Percentiles rank a stretch among this genome's conserved stretches.
These are phyloP conservation scores for Dendryphion nanum DNA, from an alignment of 2,329 filamentous ascomycete genomes.

Conservation along the genomic window DNA sequence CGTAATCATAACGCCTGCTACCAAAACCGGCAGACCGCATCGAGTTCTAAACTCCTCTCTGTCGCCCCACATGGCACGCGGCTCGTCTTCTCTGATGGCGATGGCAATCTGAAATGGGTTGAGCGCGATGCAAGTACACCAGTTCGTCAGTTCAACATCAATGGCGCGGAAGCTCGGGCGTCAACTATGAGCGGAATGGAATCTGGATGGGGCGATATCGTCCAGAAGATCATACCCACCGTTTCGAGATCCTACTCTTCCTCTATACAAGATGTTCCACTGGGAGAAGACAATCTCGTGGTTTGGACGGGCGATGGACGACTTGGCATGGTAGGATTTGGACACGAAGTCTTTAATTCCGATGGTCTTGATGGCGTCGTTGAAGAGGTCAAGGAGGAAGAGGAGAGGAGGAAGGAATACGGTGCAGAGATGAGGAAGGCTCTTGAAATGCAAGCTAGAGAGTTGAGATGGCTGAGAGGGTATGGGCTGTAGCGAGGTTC, in stretches of 20 bases:
- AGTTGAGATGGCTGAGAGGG: conserved; percentile 70
- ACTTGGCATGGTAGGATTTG: conserved; percentile 65
- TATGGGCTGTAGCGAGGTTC: conserved; percentile 60
- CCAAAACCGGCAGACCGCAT: conserved; percentile 77
- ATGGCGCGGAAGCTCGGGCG: conserved; percentile 31
- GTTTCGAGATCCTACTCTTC: conserved; percentile 28
- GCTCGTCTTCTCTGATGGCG: conserved; percentile 79
- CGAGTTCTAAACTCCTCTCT: conserved; percentile 75
- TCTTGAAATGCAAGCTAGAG: conserved; percentile 74
- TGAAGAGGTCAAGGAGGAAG: conserved; percentile 37
- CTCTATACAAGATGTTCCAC: conserved; percentile 7
- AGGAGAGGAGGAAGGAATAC: conserved; percentile 61
- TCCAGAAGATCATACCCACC: conserved; percentile 71
- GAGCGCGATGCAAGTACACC: conserved; percentile 72
- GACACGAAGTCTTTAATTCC: conserved; percentile 28
- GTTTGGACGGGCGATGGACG: conserved; percentile 84
- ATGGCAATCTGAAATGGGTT: conserved; percentile 85
- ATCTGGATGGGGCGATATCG: conserved; percentile 62
- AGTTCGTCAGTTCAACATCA: conserved; percentile 59
- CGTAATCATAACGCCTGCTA: conserved; percentile 44
- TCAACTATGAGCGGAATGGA: conserved; percentile 3
- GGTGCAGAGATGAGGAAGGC: conserved; percentile 71
- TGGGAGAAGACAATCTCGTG: conserved; percentile 63
- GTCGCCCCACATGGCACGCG: conserved; percentile 78
- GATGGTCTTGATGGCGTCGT: conserved; percentile 34